These are phyloP conservation scores for Xerocomus brunneocitrinus DNA, from an alignment of 768 basidiomycete species.

Conservation along the genomic window DNA sequence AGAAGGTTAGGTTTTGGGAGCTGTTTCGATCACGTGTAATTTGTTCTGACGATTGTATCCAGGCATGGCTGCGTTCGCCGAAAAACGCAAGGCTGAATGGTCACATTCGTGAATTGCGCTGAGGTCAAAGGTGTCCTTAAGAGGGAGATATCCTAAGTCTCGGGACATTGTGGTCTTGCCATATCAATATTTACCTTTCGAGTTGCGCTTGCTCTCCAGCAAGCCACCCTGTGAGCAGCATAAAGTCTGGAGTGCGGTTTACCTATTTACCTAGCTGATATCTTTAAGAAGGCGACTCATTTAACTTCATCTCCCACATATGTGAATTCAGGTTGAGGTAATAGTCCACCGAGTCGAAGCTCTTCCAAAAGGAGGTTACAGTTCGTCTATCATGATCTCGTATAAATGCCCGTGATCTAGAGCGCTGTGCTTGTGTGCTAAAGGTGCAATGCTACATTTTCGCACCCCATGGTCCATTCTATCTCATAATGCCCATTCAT, in stretches of 20 bases:
- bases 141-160: neutral
- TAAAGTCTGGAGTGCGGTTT: neutral
- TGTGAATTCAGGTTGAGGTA: neutral
- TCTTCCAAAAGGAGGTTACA: no score
- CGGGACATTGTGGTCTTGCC: neutral
- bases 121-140: neutral
- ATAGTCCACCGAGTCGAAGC: neutral
- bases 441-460: no score
- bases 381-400: no score
- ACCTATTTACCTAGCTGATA: neutral
- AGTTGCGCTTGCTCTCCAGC: no score
- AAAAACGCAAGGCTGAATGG: constrained; percentile 88
- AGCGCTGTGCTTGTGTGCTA: no score
- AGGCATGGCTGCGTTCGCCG: constrained; percentile 95
- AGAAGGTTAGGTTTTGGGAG: constrained; percentile 59
- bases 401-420: no score
- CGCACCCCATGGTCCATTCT: neutral
- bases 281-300: neutral
- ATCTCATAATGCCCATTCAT: neutral
- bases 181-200: no score
- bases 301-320: no score
- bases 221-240: no score
- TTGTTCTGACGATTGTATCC: constrained; percentile 4
- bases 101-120: constrained; percentile 41
- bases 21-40: neutral